phyloP scores from a whole-genome alignment of 1,284 basidiomycete genomes.

The Peniophora sp. region DNA sequence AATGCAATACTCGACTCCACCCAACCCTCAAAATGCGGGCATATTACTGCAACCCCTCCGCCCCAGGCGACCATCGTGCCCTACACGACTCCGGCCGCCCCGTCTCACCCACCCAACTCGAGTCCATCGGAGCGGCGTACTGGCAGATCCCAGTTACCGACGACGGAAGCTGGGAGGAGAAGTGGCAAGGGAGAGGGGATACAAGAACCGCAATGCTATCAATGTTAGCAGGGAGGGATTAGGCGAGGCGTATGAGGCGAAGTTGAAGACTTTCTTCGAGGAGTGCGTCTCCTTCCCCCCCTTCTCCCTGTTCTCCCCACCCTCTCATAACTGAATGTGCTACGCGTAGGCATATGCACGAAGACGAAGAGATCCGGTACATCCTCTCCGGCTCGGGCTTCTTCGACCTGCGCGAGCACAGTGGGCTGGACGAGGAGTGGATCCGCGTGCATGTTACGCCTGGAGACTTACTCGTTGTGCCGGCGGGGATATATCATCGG shows the following conservation, averaged over 20 bases:
- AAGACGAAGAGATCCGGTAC: constrained; percentile 88
- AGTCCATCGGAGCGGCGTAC: constrained; percentile 51
- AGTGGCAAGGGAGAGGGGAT: constrained; percentile 59
- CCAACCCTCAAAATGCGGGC: too few species aligned
- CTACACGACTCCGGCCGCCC: constrained; percentile 60
- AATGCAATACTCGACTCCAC: too few species aligned
- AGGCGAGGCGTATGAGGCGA: constrained; percentile 72
- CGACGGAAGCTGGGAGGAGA: constrained; percentile 34
- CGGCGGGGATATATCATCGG: constrained; percentile 78
- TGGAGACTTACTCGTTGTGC: constrained; percentile 70
- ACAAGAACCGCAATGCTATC: constrained; percentile 75
- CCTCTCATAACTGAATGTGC: neutral
- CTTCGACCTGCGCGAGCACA: constrained; percentile 68
- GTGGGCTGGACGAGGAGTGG: constrained; percentile 56
- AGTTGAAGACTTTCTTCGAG: constrained; percentile 74
- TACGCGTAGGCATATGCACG: constrained; percentile 72
- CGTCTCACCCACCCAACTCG: constrained; percentile 42
- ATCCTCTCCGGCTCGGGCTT: constrained; percentile 76
- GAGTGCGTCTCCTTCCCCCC: constrained; percentile 41
- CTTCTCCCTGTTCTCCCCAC: too few species aligned
- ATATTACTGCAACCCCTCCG: constrained; percentile 68
- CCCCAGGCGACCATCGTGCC: constrained; percentile 70
- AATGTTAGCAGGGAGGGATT: constrained; percentile 67
- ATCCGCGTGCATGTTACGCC: constrained; percentile 61
- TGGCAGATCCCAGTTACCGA: constrained; percentile 53